These are phyloP conservation scores for Penicillium sp. DNA, from an alignment of 2,329 filamentous ascomycete species.

Conservation along the genomic window DNA sequence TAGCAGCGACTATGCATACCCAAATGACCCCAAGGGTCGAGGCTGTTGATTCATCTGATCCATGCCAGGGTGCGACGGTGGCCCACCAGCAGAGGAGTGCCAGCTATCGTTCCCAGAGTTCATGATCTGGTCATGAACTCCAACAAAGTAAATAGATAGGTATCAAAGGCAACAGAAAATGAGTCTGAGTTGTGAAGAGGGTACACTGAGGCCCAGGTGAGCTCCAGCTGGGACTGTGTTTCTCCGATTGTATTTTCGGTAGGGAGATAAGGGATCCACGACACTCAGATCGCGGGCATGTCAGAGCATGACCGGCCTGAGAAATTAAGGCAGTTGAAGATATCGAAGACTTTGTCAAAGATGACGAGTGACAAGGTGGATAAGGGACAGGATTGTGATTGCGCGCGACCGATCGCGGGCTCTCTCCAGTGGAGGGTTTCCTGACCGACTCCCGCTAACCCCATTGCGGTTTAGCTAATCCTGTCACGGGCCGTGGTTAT, in stretches of 20 bases:
- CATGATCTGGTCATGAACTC: slow-evolving; percentile 35
- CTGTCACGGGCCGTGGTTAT: slow-evolving; percentile 23
- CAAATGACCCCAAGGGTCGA: slow-evolving; percentile 46
- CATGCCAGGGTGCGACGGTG: slow-evolving; percentile 44
- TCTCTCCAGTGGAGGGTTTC: slow-evolving; percentile 36
- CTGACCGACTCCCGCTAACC: slow-evolving; percentile 28
- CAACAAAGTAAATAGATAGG: not conserved
- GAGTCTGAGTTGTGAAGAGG: slow-evolving; percentile 12
- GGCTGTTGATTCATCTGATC: slow-evolving; percentile 45
- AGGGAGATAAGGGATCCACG: slow-evolving; percentile 11
- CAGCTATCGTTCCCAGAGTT: slow-evolving; percentile 47
- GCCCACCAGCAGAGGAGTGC: slow-evolving; percentile 41
- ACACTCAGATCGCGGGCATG: slow-evolving; percentile 19
- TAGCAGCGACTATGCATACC: slow-evolving; percentile 33
- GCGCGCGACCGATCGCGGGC: slow-evolving; percentile 42
- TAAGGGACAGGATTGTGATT: slow-evolving; percentile 30
- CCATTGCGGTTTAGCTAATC: slow-evolving; percentile 19
- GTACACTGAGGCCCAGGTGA: slow-evolving; percentile 16
- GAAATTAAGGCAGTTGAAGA: slow-evolving; percentile 4
- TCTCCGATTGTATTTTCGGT: slow-evolving; percentile 9
- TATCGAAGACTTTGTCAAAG: slow-evolving; percentile 6
- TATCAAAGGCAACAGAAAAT: not conserved
- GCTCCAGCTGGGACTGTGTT: slow-evolving; percentile 19
- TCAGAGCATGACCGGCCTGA: slow-evolving; percentile 25
- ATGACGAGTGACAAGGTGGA: slow-evolving; percentile 11